These are phyloP conservation scores for Wallacemonas collosoma DNA, from an alignment of 208 protist genomes.

Conservation along the genomic window DNA sequence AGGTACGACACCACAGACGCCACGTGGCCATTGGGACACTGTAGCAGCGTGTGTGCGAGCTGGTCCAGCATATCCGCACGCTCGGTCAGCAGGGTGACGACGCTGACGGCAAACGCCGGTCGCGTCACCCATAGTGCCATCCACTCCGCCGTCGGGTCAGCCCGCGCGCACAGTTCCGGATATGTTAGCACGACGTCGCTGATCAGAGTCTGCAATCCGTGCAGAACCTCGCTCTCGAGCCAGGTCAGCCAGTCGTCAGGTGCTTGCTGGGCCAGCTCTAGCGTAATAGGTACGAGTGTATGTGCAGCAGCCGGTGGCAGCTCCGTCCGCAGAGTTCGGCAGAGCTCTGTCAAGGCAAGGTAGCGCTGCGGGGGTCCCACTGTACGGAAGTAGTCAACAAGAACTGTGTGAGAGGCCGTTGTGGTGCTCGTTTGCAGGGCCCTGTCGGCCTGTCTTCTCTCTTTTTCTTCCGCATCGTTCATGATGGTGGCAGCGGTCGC, in stretches of 20 bases:
- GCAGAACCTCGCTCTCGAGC: slow-evolving; percentile 38
- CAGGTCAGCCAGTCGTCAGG: slow-evolving; percentile 42
- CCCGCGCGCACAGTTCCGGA: slow-evolving; percentile 18
- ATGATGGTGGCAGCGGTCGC: neutral
- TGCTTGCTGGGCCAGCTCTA: slow-evolving; percentile 22
- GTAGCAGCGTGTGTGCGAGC: slow-evolving; percentile 7
- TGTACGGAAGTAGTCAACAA: slow-evolving; percentile 16
- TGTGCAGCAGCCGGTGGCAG: too few species aligned
- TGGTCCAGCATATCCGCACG: slow-evolving; percentile 8
- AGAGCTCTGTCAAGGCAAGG: slow-evolving; percentile 5
- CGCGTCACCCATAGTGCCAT: slow-evolving; percentile 35
- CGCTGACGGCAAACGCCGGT: slow-evolving; percentile 31
- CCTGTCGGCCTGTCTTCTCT: neutral
- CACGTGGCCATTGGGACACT: slow-evolving; percentile 1
- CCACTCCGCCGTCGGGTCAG: slow-evolving; percentile 54
- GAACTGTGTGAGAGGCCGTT: neutral
- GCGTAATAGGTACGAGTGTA: slow-evolving; percentile 25
- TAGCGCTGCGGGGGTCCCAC: slow-evolving; percentile 5
- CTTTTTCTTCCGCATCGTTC: neutral
- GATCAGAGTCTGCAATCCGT: slow-evolving; percentile 39
- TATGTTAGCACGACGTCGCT: slow-evolving; percentile 33
- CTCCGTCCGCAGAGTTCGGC: neutral
- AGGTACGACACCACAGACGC: slow-evolving; percentile 24
- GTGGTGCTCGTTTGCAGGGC: neutral
- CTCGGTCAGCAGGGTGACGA: slow-evolving; percentile 19